These are phyloP conservation scores for Vishniacozyma victoriae DNA, from an alignment of 768 basidiomycete species.

Conservation along the genomic window DNA sequence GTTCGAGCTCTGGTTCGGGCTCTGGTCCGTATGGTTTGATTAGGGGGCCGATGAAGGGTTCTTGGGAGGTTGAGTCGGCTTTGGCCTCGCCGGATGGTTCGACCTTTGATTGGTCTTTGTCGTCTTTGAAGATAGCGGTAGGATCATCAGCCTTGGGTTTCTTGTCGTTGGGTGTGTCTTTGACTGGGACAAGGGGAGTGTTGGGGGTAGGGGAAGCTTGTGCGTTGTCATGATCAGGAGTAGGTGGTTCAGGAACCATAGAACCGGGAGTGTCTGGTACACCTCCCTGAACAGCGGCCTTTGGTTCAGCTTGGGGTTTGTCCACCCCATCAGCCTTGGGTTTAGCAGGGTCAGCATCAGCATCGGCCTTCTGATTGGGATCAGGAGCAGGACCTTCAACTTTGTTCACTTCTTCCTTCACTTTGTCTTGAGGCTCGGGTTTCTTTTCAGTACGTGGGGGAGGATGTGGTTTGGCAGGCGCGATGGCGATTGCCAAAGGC, in stretches of 20 bases:
- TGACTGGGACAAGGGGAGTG: not conserved
- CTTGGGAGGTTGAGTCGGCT: not conserved
- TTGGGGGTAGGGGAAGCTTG: constrained; percentile 5
- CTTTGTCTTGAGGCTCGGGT: not conserved
- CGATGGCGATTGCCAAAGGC: constrained; percentile 29
- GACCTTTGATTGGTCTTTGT: not conserved
- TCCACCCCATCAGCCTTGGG: not conserved
- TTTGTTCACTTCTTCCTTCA: constrained; percentile 4
- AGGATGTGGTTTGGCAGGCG: constrained; percentile 23
- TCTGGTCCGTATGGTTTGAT: constrained; percentile 1
- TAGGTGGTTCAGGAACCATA: constrained; percentile 21
- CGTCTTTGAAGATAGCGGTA: not conserved
- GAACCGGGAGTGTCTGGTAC: constrained; percentile 19
- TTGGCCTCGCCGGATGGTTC: not conserved
- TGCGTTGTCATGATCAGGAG: constrained; percentile 9
- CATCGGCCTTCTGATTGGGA: constrained; percentile 3
- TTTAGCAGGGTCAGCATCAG: not conserved
- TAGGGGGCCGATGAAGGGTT: constrained; percentile 1
- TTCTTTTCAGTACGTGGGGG: constrained; percentile 3
- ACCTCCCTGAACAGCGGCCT: not conserved
- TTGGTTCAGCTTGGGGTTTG: not conserved
- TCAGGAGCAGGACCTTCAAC: constrained; percentile 3
- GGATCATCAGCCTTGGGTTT: constrained; percentile 1
- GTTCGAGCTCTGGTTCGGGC: not conserved
- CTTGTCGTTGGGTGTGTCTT: constrained; percentile 3